Conservation (phyloP, 2,329 filamentous ascomycete species). For the Fusarium sp. region DNA sequence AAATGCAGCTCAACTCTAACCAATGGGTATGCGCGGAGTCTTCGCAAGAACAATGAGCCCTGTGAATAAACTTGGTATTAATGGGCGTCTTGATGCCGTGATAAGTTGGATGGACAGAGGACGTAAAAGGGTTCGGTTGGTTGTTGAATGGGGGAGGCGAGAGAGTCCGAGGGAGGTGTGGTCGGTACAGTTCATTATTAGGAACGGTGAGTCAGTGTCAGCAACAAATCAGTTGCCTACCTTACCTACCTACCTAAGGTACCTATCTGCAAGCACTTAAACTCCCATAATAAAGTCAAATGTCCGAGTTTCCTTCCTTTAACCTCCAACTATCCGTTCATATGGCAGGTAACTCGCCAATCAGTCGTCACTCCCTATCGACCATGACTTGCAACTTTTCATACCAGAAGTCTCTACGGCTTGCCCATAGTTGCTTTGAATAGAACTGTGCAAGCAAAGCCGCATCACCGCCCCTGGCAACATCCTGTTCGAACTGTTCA, state of each 20-base stretch:
- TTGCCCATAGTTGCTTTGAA: conserved; percentile 38
- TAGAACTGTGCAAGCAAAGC: conserved; percentile 45
- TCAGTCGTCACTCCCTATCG: neutral
- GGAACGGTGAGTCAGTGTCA: neutral
- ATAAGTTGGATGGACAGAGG: neutral
- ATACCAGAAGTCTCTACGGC: conserved; percentile 46
- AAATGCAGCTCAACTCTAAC: neutral
- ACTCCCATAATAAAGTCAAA: neutral
- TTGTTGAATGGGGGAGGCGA: neutral
- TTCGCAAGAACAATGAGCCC: neutral
- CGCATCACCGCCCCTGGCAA: conserved; percentile 34
- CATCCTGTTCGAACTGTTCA: conserved; percentile 47
- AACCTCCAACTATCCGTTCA: neutral
- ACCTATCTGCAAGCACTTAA: neutral
- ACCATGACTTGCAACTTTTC: conserved; percentile 26
- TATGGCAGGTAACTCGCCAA: neutral
- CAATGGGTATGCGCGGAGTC: neutral
- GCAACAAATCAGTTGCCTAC: neutral
- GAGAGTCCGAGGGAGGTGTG: neutral
- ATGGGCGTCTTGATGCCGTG: neutral
- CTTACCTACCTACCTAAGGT: too few relatives aligned
- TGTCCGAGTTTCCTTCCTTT: neutral
- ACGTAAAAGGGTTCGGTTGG: neutral
- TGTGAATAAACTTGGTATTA: neutral
- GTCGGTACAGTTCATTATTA: neutral